Evolutionary conservation across 2,329 filamentous ascomycete species (phyloP), one percentile per base, ranked within the genome.

Genomic region (Hypoxylon sp.): DNA sequence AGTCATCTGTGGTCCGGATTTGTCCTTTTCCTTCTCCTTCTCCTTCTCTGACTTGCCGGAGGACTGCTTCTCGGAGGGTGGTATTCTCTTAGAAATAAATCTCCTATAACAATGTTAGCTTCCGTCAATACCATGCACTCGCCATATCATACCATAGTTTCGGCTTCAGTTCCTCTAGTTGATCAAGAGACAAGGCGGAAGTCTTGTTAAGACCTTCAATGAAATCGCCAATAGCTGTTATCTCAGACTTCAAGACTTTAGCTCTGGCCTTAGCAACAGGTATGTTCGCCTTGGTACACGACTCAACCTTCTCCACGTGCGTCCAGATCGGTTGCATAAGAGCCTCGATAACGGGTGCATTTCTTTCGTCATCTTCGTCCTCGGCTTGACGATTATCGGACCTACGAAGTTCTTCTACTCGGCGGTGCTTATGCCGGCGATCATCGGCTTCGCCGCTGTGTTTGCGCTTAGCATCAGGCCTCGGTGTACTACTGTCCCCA

Each of bases 381-480:
- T 82, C 80, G 10, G 73, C 60, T 61, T 80, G 77, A 57, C 77
- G 77, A 68, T 61, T 60, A 55, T 85, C 84, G 25, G 73, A 72
- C 17, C 74, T 75, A 25, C 76, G 75, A 55, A 76, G 73, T 25
- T 80, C 79, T 56, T 89, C 87, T 1, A 86, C 80, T 48, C 85
- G 84, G 21, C 86, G 83, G 61, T 85, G 82, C 72, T 87, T 87
- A 46, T 81, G 79, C 55, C 80, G 79, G 17, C 83, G 83, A 14
- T 87, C 86, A 49, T 85, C 82, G 38, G 83, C 78, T 49, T 86
- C 84, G 30, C 83, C 83, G 60, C 83, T 85, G 67, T 90, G 86
- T 76, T 90, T 90, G 55, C 89, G 84, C 79, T 90, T 91, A 56
- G 83, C 79, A 38, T 90, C 87, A 1, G 84, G 82, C 23, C 85